Evolutionary conservation across 2,329 filamentous ascomycete species (phyloP).

Genomic region (Claviceps sp.): DNA sequence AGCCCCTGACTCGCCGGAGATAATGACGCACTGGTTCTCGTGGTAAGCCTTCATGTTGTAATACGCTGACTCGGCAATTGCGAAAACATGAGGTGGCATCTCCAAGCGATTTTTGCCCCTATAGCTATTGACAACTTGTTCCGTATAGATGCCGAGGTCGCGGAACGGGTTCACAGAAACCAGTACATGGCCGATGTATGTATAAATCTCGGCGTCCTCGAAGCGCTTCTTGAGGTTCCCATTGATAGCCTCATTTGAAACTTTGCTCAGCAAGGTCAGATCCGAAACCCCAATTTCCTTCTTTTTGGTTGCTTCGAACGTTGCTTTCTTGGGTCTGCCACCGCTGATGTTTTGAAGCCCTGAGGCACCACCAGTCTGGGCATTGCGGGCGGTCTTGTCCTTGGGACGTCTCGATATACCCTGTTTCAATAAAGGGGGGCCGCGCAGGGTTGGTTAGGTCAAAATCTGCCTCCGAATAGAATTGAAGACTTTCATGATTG

Average conservation of each 20-base stretch:
- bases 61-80: slow-evolving; percentile 89
- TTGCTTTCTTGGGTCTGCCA: slow-evolving; percentile 81
- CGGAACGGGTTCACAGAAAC: slow-evolving; percentile 98
- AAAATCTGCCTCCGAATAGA: background rate
- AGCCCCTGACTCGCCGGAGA: slow-evolving; percentile 93
- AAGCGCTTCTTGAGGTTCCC: slow-evolving; percentile 98
- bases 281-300: slow-evolving; percentile 98
- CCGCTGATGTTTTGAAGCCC: slow-evolving; percentile 21
- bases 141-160: slow-evolving; percentile 96
- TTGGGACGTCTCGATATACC: slow-evolving; percentile 28
- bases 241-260: slow-evolving; percentile 98
- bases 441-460: background rate
- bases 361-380: slow-evolving; percentile 26
- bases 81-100: slow-evolving; percentile 90
- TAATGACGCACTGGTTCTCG: slow-evolving; percentile 98
- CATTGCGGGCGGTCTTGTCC: slow-evolving; percentile 24
- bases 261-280: slow-evolving; percentile 93
- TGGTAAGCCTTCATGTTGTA: slow-evolving; percentile 99
- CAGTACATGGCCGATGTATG: slow-evolving; percentile 98
- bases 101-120: slow-evolving; percentile 94
- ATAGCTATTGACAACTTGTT: slow-evolving; percentile 84
- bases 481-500: slow-evolving; percentile 4
- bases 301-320: slow-evolving; percentile 94
- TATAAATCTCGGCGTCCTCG: slow-evolving; percentile 96
- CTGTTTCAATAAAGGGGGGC: slow-evolving; percentile 10